Evolutionary conservation across 371 early-diverging fungal species (phyloP), one percentile per base, ranked within the genome.

Genomic region (Haplosporangium sp.): DNA sequence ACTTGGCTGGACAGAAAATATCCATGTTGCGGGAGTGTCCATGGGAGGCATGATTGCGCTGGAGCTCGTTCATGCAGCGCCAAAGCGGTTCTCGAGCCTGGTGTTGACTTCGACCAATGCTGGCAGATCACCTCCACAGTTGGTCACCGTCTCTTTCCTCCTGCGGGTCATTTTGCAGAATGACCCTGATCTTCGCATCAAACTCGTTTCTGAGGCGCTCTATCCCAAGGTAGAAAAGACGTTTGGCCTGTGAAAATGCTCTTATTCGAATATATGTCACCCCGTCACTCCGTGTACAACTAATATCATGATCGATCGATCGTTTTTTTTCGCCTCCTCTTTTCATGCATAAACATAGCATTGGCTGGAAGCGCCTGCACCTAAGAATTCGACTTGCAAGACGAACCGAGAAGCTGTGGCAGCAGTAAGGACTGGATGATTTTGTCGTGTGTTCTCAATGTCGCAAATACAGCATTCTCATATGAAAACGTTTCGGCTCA

Each of bases 11-110:
- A 85, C 64, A 4, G 54, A 75, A 1, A 64, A 86, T 38, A 84
- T 94, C 16, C 89, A 93, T 72, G 47, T 94, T 40, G 90, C 87
- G n/a, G 95, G 94, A 4, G 87, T 94, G 11, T 54, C 85, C 62
- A 81, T 93, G 93, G 83, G 88, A 83, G 56, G 89, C 73, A 82
- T 90, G 90, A 73, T 89, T 70, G 21, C 91, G 83, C 79, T 93
- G 87, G 42, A 93, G 85, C 56, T 89, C 85, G 64, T 71, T 50
- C 53, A 61, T 9, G 72, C 77, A 2, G 68, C 71, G 16, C 64
- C 72, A 7, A 58, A 66, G 47, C 71, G 77, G 2, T 77, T 77
- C 50, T 67, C 77, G 0, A 71, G 72, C 4, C 38, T 77, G 42
- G 45, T 77, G 12, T 18, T 77, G 60, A 77, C 77, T 7, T 77